Conservation (phyloP, 2,329 filamentous ascomycete genomes). For the Alternaria gansuensis region DNA sequence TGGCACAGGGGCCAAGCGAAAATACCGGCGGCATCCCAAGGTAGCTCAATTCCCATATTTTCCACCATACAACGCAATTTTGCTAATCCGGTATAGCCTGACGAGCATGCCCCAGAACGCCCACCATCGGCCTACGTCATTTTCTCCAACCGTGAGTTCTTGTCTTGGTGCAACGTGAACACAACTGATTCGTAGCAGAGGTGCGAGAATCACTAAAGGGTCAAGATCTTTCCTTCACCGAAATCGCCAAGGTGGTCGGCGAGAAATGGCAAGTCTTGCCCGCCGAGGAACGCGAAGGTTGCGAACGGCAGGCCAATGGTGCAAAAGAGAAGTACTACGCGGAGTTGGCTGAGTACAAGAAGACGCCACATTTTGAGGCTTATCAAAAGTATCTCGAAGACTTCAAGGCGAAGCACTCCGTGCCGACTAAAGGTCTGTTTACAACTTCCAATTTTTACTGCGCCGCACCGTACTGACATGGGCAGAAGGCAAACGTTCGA, state of each 20-base stretch:
- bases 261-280: conserved; percentile 81
- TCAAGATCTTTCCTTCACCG: conserved; percentile 79
- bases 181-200: conserved; percentile 59
- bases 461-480: conserved; percentile 31
- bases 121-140: conserved; percentile 85
- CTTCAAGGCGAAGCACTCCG: conserved; percentile 75
- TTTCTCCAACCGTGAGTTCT: conserved; percentile 78
- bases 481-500: conserved; percentile 56
- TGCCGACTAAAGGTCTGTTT: conserved; percentile 48
- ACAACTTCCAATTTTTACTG: background rate
- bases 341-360: conserved; percentile 79
- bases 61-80: background rate
- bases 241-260: conserved; percentile 83
- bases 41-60: conserved; percentile 52
- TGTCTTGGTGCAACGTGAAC: background rate
- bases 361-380: conserved; percentile 72
- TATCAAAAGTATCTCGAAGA: conserved; percentile 78
- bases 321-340: conserved; percentile 80
- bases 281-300: conserved; percentile 73
- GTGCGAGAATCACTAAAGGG: conserved; percentile 81
- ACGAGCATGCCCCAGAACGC: conserved; percentile 80
- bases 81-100: conserved; percentile 62
- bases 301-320: conserved; percentile 73
- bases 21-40: conserved; percentile 81
- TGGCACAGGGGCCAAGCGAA: conserved; percentile 66